Evolutionary conservation across 176 grass and related monocot genomes (phyloP).

Genomic region (Aegilops speltoides): DNA sequence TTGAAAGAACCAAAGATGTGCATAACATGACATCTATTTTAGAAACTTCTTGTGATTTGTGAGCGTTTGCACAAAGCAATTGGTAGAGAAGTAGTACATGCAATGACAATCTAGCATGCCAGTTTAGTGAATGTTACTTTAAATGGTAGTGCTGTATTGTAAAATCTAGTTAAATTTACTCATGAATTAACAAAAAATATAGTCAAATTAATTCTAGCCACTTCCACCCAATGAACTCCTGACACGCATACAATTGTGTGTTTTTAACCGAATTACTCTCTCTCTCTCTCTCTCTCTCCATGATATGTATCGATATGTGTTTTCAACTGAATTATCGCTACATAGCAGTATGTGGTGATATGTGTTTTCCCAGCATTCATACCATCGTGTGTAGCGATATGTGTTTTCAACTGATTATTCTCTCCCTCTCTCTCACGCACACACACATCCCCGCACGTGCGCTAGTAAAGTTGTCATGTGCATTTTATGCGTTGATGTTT

Average conservation of each 20-base stretch:
- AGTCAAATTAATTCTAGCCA: not conserved
- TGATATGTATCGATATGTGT: not conserved
- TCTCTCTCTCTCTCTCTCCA: not conserved
- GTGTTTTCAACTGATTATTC: not conserved
- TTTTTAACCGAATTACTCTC: not conserved
- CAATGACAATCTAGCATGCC: not conserved
- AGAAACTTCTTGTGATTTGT: not conserved
- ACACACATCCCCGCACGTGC: not conserved
- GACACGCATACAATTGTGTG: not conserved
- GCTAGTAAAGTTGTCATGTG: not conserved
- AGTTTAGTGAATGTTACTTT: not conserved
- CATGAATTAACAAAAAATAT: not conserved
- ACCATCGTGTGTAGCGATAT: not conserved
- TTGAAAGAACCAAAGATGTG: slow-evolving; percentile 1
- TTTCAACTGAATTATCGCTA: not conserved
- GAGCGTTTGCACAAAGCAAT: not conserved
- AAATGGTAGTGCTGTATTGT: not conserved
- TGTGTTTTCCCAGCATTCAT: not conserved
- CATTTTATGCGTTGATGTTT: not conserved
- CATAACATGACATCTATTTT: not conserved
- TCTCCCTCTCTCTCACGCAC: not conserved
- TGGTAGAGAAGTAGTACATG: not conserved
- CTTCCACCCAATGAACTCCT: not conserved
- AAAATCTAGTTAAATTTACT: not conserved
- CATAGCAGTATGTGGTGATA: too few species aligned